Evolutionary conservation across 148 eudicot species (phyloP).

Genomic region (Vaccinium corymbosum): DNA sequence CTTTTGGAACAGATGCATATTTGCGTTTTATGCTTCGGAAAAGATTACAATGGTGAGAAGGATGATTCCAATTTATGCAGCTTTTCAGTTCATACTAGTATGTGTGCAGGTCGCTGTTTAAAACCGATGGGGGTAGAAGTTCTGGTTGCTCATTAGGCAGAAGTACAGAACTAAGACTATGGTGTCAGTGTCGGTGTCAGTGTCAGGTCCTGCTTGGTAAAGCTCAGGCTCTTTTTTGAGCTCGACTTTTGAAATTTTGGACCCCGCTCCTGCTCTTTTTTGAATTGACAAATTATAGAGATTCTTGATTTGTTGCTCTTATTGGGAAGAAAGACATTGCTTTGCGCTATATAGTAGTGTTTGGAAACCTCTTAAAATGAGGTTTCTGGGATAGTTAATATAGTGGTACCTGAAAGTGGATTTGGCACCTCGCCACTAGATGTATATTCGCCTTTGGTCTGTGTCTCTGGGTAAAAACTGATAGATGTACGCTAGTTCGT

Average conservation of each 20-base stretch:
- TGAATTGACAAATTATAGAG: background rate
- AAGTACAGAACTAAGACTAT: background rate
- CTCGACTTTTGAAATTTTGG: constrained; percentile 14
- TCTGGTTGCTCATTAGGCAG: background rate
- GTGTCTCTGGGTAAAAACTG: background rate
- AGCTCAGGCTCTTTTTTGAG: background rate
- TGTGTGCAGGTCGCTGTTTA: background rate
- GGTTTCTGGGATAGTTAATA: background rate
- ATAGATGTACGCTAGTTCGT: background rate
- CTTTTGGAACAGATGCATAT: constrained; percentile 70
- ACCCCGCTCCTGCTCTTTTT: background rate
- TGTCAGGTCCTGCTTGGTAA: background rate
- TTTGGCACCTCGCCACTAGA: background rate
- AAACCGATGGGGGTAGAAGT: background rate
- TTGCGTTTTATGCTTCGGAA: constrained; percentile 67
- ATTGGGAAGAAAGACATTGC: background rate
- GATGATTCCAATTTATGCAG: background rate
- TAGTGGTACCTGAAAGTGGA: background rate
- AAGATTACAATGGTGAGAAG: constrained; percentile 49
- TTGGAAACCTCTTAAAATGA: background rate
- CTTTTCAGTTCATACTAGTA: background rate
- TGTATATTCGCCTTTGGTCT: background rate
- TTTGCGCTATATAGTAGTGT: background rate
- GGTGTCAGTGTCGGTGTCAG: background rate
- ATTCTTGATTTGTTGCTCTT: background rate